Conservation (phyloP, 2,329 filamentous ascomycete genomes). For the Ceratocystis cubensis region DNA sequence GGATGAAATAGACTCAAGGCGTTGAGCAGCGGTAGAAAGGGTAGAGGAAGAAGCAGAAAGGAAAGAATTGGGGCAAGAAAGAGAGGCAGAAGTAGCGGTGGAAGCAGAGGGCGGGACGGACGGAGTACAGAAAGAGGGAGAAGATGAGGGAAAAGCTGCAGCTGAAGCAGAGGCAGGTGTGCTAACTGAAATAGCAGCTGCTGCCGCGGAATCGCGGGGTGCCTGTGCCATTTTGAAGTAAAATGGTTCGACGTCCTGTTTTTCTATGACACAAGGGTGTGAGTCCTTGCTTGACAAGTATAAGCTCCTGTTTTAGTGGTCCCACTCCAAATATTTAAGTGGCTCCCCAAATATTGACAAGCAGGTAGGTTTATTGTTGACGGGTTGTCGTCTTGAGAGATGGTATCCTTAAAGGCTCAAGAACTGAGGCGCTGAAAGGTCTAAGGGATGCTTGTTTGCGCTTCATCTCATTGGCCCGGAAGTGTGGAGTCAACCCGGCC, state of each 20-base stretch:
- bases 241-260: neutral
- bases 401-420: neutral
- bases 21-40: constrained; percentile 27
- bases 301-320: constrained; percentile 3
- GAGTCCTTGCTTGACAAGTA: constrained; percentile 15
- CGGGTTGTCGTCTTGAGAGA: neutral
- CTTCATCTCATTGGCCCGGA: neutral
- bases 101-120: neutral
- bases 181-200: constrained; percentile 23
- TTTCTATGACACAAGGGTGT: constrained; percentile 9
- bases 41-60: constrained; percentile 24
- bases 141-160: constrained; percentile 3
- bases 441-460: neutral
- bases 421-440: neutral
- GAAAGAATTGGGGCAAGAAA: constrained; percentile 24
- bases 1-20: constrained; percentile 49
- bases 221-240: constrained; percentile 19
- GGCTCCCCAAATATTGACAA: neutral
- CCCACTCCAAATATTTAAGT: neutral
- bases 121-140: neutral
- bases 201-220: constrained; percentile 21
- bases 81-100: neutral
- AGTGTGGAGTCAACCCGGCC: neutral
- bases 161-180: neutral
- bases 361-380: no score